Evolutionary conservation across 345 rosid species (phyloP).

Genomic region (Camelina sativa): DNA sequence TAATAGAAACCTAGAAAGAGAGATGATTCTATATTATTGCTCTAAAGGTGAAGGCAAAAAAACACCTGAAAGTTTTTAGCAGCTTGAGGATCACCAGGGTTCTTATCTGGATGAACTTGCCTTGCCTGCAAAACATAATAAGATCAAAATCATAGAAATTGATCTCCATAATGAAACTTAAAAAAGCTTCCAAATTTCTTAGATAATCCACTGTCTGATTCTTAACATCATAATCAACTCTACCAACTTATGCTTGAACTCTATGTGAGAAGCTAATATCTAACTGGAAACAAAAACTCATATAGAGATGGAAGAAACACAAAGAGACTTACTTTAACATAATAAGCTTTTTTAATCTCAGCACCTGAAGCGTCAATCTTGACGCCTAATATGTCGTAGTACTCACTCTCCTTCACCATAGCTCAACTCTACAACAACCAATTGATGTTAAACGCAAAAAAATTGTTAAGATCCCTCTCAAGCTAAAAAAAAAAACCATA

Average conservation of each 20-base stretch:
- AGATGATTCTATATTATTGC: neutral
- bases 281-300: constrained; percentile 4
- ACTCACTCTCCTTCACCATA: constrained; percentile 78
- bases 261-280: neutral
- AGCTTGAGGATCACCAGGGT: constrained; percentile 87
- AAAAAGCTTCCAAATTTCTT: neutral
- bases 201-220: neutral
- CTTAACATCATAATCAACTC: neutral
- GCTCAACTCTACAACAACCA: neutral
- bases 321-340: constrained; percentile 61
- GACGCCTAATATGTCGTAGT: constrained; percentile 79
- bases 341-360: constrained; percentile 93
- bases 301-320: neutral
- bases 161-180: neutral
- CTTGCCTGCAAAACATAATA: constrained; percentile 85
- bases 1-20: constrained; percentile 9
- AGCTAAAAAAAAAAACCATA: neutral
- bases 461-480: neutral
- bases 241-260: neutral
- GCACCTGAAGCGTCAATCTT: constrained; percentile 66
- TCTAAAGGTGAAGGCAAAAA: neutral
- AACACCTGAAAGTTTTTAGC: constrained; percentile 88
- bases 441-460: neutral
- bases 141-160: too few species aligned
- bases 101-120: constrained; percentile 95